A percentile compares a stretch with the other conserved stretches of the same genome.
Evolutionary conservation across 768 basidiomycete genomes (phyloP).

Genomic region (Calocybe cyanea): DNA sequence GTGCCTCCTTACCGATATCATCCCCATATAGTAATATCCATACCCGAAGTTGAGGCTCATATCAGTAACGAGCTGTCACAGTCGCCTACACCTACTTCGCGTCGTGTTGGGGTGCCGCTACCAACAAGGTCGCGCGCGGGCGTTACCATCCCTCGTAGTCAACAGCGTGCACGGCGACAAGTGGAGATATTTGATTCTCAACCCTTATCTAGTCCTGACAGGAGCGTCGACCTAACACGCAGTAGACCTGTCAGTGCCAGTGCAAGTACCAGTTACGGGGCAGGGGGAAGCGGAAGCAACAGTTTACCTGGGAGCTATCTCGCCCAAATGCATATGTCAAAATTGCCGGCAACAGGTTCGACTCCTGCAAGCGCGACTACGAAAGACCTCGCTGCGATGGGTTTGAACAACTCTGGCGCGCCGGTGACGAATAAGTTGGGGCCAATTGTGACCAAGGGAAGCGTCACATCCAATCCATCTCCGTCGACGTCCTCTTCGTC

Average conservation of each 20-base stretch:
- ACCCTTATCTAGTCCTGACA: constrained; percentile 59
- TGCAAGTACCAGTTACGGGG: constrained; percentile 22
- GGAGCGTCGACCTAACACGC: constrained; percentile 30
- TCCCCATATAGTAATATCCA: constrained; percentile 65
- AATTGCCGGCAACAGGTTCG: constrained; percentile 23
- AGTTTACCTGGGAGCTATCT: constrained; percentile 39
- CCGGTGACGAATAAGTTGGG: too few species aligned
- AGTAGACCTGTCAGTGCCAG: constrained; percentile 24
- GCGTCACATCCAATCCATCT: constrained; percentile 30
- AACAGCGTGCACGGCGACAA: constrained; percentile 49
- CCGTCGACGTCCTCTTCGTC: constrained; percentile 55
- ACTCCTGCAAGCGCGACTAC: constrained; percentile 25
- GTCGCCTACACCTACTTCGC: constrained; percentile 71
- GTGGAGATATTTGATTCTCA: constrained; percentile 85
- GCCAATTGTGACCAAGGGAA: constrained; percentile 6
- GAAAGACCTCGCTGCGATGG: constrained; percentile 34
- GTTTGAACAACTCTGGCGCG: constrained; percentile 37
- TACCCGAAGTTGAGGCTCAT: constrained; percentile 75
- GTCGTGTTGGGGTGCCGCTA: constrained; percentile 75
- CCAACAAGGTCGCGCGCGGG: constrained; percentile 61
- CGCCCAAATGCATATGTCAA: constrained; percentile 37
- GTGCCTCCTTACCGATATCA: constrained; percentile 20
- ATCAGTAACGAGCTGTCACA: constrained; percentile 64
- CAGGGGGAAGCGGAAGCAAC: constrained; percentile 32
- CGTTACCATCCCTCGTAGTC: constrained; percentile 56